Conservation (phyloP, 257 asterid species). For the Solanum chilense region DNA sequence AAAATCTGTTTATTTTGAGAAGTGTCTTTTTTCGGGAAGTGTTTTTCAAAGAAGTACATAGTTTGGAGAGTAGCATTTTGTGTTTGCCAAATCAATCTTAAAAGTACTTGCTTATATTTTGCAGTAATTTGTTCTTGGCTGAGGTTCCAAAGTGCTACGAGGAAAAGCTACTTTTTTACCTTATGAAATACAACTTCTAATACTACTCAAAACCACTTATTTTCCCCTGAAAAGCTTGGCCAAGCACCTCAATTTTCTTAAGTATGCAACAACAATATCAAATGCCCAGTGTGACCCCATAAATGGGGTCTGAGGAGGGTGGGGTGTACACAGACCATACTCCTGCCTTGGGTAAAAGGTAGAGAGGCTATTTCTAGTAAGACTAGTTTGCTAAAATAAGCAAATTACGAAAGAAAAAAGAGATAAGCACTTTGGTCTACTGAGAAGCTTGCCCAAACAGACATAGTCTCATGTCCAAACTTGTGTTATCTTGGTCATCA, state of each 20-base stretch:
- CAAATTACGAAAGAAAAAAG: neutral
- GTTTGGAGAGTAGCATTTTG: neutral
- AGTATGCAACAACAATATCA: neutral
- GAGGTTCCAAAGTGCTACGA: neutral
- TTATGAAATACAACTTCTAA: neutral
- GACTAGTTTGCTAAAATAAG: neutral
- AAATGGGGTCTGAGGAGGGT: neutral
- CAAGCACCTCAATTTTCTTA: neutral
- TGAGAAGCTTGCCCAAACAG: neutral
- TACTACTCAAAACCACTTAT: neutral
- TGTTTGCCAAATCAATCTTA: neutral
- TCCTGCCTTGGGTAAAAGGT: neutral
- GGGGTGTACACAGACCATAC: neutral
- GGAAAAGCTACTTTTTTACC: neutral
- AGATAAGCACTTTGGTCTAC: neutral
- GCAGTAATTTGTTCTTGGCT: neutral
- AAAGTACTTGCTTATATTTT: neutral
- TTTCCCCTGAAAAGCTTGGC: neutral
- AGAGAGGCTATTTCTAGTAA: neutral
- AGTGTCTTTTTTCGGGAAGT: neutral
- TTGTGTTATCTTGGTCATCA: neutral
- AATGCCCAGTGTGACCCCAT: neutral
- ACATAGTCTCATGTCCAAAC: neutral
- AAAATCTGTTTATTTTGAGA: neutral
- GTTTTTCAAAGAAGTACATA: neutral